Conservation (phyloP, 441 rosid genomes). For the Gossypium lobatum region DNA sequence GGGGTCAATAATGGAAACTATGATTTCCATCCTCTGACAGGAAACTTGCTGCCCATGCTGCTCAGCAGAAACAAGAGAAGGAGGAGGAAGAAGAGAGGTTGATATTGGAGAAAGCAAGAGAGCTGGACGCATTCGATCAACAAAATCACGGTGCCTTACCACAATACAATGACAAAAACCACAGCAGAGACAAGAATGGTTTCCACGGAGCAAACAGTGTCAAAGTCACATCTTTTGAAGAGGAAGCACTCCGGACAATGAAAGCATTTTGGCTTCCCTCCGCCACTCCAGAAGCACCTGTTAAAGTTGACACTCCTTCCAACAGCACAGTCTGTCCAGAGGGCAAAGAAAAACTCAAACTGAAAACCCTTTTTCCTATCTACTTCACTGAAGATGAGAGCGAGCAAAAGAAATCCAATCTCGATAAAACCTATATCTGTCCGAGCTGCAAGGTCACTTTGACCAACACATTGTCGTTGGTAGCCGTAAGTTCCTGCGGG, state of each 20-base stretch:
- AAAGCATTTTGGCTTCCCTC: constrained; percentile 96
- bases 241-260: constrained; percentile 88
- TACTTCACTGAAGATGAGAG: constrained; percentile 57
- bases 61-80: constrained; percentile 67
- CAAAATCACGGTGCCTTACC: constrained; percentile 88
- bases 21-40: constrained; percentile 28
- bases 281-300: constrained; percentile 81
- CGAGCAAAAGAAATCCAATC: constrained; percentile 37
- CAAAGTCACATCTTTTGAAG: constrained; percentile 77
- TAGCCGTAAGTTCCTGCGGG: constrained; percentile 68
- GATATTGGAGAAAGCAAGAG: constrained; percentile 59
- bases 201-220: constrained; percentile 92
- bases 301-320: constrained; percentile 60
- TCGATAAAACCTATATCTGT: constrained; percentile 58
- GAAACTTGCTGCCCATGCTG: constrained; percentile 65
- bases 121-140: constrained; percentile 85
- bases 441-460: constrained; percentile 88
- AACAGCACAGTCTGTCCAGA: constrained; percentile 62
- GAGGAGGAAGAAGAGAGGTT: constrained; percentile 74
- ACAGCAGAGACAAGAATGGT: constrained; percentile 57
- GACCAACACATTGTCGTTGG: constrained; percentile 57
- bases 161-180: constrained; percentile 58
- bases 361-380: constrained; percentile 68
- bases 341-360: constrained; percentile 74
- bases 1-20: neutral